Conservation (phyloP, 495 filamentous ascomycete genomes). For the Neurospora sp. region DNA sequence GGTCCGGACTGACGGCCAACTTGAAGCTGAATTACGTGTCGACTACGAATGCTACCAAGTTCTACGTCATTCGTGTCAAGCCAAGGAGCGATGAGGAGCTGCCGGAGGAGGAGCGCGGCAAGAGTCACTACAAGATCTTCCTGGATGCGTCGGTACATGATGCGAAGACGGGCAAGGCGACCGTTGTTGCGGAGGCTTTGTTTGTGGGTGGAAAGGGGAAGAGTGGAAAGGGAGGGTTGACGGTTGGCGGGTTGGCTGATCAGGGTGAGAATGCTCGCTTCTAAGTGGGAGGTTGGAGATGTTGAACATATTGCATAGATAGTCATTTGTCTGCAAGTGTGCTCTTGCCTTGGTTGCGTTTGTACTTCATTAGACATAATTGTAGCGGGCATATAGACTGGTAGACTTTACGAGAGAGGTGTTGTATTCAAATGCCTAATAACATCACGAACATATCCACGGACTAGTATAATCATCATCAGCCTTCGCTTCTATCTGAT, state of each 20-base stretch:
- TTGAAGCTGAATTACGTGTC: conserved; percentile 54
- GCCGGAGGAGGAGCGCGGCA: conserved; percentile 22
- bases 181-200: conserved; percentile 47
- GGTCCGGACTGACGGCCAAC: conserved; percentile 51
- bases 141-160: conserved; percentile 44
- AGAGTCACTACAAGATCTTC: conserved; percentile 48
- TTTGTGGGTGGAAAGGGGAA: conserved; percentile 41
- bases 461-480: neutral
- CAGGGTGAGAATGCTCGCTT: conserved; percentile 1
- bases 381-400: neutral
- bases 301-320: neutral
- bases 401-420: neutral
- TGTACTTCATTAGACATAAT: neutral
- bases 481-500: neutral
- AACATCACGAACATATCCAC: neutral
- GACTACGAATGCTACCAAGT: conserved; percentile 46
- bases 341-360: neutral
- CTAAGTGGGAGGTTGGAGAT: neutral
- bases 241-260: neutral
- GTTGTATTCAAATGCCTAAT: neutral
- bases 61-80: conserved; percentile 52
- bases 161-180: conserved; percentile 31
- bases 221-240: neutral
- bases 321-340: neutral
- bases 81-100: conserved; percentile 24